Evolutionary conservation across 1,284 basidiomycete genomes (phyloP).

Genomic region (Microbotryomycetes sp.): DNA sequence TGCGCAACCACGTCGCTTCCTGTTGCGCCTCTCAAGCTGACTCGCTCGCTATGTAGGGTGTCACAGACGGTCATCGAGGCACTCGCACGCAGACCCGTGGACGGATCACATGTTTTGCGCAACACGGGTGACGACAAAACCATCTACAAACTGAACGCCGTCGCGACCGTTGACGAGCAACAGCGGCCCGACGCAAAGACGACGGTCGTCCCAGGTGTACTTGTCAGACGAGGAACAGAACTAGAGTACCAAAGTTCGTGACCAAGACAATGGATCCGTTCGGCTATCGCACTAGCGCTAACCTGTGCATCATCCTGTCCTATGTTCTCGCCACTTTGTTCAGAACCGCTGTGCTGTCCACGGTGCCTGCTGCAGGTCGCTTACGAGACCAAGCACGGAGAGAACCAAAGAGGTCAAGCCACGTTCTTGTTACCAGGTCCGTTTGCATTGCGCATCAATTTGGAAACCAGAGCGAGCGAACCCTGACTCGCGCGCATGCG

Average conservation of each 20-base stretch:
- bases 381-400: conserved; percentile 24
- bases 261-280: too few relatives aligned
- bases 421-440: conserved; percentile 24
- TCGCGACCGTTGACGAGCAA: background rate
- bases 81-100: conserved; percentile 16
- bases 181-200: background rate
- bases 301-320: background rate
- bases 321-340: background rate
- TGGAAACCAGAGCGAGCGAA: too few relatives aligned
- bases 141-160: conserved; percentile 25
- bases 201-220: conserved; percentile 15
- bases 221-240: conserved; percentile 15
- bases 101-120: conserved; percentile 9
- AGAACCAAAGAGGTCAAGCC: conserved; percentile 14
- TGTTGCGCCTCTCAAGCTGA: background rate
- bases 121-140: conserved; percentile 9
- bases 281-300: too few relatives aligned
- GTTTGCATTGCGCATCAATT: background rate
- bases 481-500: too few relatives aligned
- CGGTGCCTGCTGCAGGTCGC: conserved; percentile 25
- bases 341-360: conserved; percentile 23
- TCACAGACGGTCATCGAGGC: conserved; percentile 20
- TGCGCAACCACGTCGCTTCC: background rate
- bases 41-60: too few relatives aligned
- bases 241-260: conserved; percentile 28